These are phyloP conservation scores for Helianthus tuberosus DNA, from an alignment of 129 eudicot species.

Conservation along the genomic window DNA sequence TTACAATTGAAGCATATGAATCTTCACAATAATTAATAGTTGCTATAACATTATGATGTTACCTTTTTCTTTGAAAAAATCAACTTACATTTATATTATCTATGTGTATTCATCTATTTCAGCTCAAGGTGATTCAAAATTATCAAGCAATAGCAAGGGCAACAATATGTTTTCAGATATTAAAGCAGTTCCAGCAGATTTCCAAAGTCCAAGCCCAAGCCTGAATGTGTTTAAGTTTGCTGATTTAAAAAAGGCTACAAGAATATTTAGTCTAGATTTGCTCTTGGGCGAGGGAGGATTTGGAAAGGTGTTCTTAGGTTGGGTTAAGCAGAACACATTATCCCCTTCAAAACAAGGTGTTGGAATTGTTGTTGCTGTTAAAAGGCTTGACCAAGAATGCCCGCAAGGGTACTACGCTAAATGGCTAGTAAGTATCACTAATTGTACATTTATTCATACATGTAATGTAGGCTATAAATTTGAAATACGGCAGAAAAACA, in stretches of 20 bases:
- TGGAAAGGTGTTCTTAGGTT: constrained; percentile 38
- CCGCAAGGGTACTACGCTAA: too few relatives aligned
- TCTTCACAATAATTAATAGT: background rate
- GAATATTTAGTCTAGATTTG: constrained; percentile 24
- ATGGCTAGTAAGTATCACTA: constrained; percentile 32
- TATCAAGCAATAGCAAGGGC: background rate
- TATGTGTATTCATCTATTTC: background rate
- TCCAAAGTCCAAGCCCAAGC: constrained; percentile 12
- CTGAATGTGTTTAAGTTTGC: constrained; percentile 21
- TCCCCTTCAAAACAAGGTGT: constrained; percentile 30
- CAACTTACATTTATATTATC: background rate
- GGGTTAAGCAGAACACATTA: constrained; percentile 23
- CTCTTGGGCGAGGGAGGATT: constrained; percentile 28
- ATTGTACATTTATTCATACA: background rate
- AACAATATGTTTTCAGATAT: background rate
- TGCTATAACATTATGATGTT: background rate
- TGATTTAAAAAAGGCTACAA: constrained; percentile 32
- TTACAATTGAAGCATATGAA: background rate
- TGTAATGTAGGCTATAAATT: too few relatives aligned
- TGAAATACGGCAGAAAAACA: too few relatives aligned
- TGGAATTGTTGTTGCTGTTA: constrained; percentile 43
- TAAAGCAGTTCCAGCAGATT: background rate
- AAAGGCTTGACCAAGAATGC: constrained; percentile 15
- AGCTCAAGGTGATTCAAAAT: background rate
- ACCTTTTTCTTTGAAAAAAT: background rate